Evolutionary conservation across 1,284 basidiomycete species (phyloP).

Genomic region (Apiotrichum gracile): DNA sequence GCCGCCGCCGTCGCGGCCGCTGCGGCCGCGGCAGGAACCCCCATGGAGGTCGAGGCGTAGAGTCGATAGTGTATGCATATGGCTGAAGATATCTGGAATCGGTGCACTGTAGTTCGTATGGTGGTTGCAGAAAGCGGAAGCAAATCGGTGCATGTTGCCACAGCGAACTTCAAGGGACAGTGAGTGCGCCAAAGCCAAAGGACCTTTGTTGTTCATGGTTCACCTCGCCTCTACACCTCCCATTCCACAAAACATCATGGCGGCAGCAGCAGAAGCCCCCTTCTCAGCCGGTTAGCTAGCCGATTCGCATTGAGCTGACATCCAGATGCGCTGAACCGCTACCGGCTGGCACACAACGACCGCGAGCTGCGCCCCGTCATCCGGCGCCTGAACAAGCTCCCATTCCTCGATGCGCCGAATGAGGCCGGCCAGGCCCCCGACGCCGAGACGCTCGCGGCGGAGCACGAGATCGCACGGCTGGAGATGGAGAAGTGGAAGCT

Average conservation of each 20-base stretch:
- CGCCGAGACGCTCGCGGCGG: constrained; percentile 3
- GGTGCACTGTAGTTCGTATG: neutral
- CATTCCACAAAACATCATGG: too few relatives aligned
- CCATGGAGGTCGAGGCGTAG: constrained; percentile 34
- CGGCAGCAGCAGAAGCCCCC: neutral
- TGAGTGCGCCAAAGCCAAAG: too few relatives aligned
- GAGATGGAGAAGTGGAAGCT: constrained; percentile 35
- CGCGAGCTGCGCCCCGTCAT: constrained; percentile 31
- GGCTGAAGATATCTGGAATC: neutral
- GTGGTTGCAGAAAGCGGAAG: neutral
- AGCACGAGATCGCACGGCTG: constrained; percentile 27
- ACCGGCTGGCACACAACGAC: constrained; percentile 37
- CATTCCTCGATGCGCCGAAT: constrained; percentile 1
- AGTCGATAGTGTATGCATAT: constrained; percentile 25
- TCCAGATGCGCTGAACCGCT: constrained; percentile 38
- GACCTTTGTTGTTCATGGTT: neutral
- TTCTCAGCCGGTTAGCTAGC: constrained; percentile 3
- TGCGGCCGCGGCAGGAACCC: constrained; percentile 13
- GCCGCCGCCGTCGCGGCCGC: constrained; percentile 19
- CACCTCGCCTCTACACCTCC: too few relatives aligned
- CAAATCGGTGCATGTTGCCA: too few relatives aligned
- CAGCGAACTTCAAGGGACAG: too few relatives aligned
- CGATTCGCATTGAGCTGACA: neutral
- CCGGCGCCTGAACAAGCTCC: constrained; percentile 29
- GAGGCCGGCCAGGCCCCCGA: neutral